These are phyloP conservation scores for Claviceps humidiphila DNA, from an alignment of 2,329 filamentous ascomycete genomes.

Conservation along the genomic window DNA sequence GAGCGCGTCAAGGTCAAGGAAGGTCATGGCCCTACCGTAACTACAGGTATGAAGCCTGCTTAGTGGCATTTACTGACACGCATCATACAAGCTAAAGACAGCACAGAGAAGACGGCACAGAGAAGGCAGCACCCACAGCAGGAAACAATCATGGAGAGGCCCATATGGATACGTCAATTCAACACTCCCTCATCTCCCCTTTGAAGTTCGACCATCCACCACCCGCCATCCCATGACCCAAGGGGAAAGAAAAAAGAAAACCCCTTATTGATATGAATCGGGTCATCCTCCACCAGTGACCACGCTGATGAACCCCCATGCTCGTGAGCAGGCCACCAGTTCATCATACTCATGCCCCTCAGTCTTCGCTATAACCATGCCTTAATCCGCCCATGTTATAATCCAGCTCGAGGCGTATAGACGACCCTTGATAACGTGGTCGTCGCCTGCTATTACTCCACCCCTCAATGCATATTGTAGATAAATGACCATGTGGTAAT, in stretches of 20 bases:
- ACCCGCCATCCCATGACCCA: not conserved
- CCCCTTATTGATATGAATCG: not conserved
- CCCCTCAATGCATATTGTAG: not conserved
- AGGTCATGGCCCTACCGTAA: no score
- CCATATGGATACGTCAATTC: not conserved
- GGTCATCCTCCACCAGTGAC: not conserved
- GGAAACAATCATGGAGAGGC: not conserved
- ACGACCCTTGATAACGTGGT: not conserved
- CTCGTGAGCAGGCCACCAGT: not conserved
- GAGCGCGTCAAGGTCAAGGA: no score
- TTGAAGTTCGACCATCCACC: not conserved
- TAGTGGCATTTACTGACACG: no score
- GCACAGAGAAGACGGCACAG: no score
- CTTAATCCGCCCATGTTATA: not conserved
- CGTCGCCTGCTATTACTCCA: not conserved
- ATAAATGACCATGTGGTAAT: slow-evolving; percentile 1
- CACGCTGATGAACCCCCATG: not conserved
- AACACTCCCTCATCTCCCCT: no score
- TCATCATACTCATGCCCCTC: not conserved
- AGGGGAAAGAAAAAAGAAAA: not conserved
- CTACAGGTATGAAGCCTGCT: no score
- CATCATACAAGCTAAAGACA: no score
- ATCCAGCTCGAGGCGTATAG: not conserved
- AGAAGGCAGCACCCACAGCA: not conserved
- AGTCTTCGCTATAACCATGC: not conserved